Base-by-base conservation (phyloP, 2,329 filamentous ascomycete genomes). In the Botrytis medusae region DNA sequence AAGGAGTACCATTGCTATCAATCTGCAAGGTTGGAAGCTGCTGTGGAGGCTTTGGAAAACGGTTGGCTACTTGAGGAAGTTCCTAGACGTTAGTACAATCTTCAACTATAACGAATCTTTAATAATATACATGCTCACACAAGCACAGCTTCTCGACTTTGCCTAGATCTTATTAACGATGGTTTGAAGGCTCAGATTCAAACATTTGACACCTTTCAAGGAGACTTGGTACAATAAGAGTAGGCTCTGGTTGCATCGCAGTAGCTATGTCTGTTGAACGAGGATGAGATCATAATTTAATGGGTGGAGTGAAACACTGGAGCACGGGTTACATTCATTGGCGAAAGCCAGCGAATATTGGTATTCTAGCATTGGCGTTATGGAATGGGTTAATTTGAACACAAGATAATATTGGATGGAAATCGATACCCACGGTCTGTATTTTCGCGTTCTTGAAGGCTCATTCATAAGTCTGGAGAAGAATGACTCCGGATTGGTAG, bases 1-100 rank as follows among this genome's bases (percentile, higher is more conserved):
- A 76, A 76, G 51, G 75, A 78, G 73, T 81, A 77, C 67, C 78
- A 79, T 69, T 81, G 79, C 51, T 81, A 80, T 68, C 79, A 80
- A 61, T 78, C 76, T n/a, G 79, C 79, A 32, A 64, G 79, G 20
- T 72, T 81, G 68, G 78, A 80, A 64, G 79, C 79, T 69, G 79
- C 78, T 7, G 78, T 81, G 6, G 79, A 81, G 69, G 78, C 76
- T 20, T 67, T 79, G 63, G 78, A 80, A 63, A 75, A 64, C 12
- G 78, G 78, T 3, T 75, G 74, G 32, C 72, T 65, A 14, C 72
- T 78, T 57, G 75, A 78, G 54, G 77, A 77, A 32, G 74, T 78
- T 20, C 72, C 72, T 60, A 79, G 78, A 65, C 78, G 78, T 80
- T n/a, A 75, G 78, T 76, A 71, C 20, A 20, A 20, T 51, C 51